These are phyloP conservation scores for Dalbergia cultrata DNA, from an alignment of 306 rosid species.

Conservation along the genomic window DNA sequence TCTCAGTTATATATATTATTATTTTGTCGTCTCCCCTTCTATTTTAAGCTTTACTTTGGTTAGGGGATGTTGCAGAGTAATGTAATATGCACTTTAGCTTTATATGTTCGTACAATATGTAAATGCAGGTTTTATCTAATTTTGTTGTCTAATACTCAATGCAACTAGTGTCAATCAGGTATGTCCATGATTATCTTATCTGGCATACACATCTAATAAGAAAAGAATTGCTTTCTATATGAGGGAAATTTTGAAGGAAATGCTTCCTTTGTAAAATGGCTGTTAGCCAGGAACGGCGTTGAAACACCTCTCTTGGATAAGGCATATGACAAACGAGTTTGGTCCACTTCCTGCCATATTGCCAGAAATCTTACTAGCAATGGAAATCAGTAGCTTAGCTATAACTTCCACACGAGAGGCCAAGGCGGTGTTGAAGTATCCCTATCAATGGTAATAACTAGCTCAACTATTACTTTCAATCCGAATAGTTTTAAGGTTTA, in stretches of 20 bases:
- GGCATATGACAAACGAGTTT: too few relatives aligned
- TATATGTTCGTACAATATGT: constrained; percentile 15
- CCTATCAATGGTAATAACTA: too few relatives aligned
- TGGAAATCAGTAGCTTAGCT: too few relatives aligned
- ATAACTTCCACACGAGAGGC: too few relatives aligned
- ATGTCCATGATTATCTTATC: neutral
- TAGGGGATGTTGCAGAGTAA: constrained; percentile 45
- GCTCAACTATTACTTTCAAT: too few relatives aligned
- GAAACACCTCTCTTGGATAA: too few relatives aligned
- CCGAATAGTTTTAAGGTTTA: too few relatives aligned
- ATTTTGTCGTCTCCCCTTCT: constrained; percentile 25
- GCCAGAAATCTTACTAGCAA: too few relatives aligned
- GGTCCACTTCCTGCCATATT: too few relatives aligned
- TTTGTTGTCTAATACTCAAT: constrained; percentile 2
- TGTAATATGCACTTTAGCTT: constrained; percentile 31
- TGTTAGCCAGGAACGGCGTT: neutral
- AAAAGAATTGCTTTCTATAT: neutral
- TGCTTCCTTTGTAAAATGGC: neutral
- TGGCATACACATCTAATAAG: neutral
- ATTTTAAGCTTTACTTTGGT: constrained; percentile 5
- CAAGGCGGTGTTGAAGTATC: too few relatives aligned
- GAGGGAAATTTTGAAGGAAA: neutral
- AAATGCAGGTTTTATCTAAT: constrained; percentile 2
- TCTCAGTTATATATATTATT: constrained; percentile 38
- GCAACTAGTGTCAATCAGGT: constrained; percentile 11